Base-by-base conservation (phyloP, 768 basidiomycete genomes). In the Hygrophorus russula region DNA sequence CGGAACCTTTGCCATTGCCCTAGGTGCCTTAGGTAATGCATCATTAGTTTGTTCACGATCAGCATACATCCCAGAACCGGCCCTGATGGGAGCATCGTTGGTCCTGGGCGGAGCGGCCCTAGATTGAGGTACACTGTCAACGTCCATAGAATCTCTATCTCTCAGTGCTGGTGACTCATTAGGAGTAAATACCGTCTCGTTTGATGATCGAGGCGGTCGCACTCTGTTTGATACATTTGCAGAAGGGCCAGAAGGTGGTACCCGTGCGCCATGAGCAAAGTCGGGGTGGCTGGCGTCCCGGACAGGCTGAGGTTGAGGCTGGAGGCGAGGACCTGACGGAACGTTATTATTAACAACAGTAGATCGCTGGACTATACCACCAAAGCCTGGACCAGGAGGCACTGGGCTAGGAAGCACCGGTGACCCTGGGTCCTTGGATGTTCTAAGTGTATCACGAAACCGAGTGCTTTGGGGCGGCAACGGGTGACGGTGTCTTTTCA, bases 381-480 rank as follows among this genome's bases (percentile, higher is more conserved):
- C 39, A 20, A 42, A 41, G 20, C 46, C 38, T 5, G 17, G 34
- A 29, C 41, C 20, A 10, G 17, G 5, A 5, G 41, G 34, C 7
- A 35, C 15, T 7, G 12, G 8, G 18, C 34, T 13, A 20, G 28
- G 12, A 15, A 36, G 32, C 11, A 30, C 13, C 7, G 36, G 31
- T 39, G 17, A 33, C n/a, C 28, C 41, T 34, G 24, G 24, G 24
- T 42, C 27, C 42, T 46, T 37, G 14, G 11, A 7, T 48, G 49
- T 36, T 38, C 46, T 43, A 2, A 46, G 34, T 19, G 49, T 49
- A 40, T 61, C 61, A 12, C 57, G 61, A 45, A 68, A 73, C 5
- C 62, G 60, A 14, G 57, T 53, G 4, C 52, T 49, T 53, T 75
- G 73, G 9, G 71, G 65, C 2, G 71, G 70, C 9, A 75, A 56